A percentile compares a stretch with the other conserved stretches of the same genome.
Evolutionary conservation across 306 rosid genomes (phyloP).

Genomic region (Hippophae gyantsensis): DNA sequence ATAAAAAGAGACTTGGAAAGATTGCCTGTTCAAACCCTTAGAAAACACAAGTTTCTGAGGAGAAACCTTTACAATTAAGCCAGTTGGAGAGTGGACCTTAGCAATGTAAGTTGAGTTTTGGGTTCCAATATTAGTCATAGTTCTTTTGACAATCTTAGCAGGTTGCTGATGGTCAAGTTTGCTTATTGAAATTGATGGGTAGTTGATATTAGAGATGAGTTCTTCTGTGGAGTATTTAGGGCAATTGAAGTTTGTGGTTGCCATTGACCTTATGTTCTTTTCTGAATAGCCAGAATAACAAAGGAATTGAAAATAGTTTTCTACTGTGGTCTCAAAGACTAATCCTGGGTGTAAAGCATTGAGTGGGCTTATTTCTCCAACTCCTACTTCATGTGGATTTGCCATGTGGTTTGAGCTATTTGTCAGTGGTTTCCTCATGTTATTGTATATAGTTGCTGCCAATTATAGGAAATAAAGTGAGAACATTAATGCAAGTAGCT

Average conservation of each 20-base stretch:
- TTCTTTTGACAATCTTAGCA: slow-evolving; percentile 41
- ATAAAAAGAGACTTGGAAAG: slow-evolving; percentile 53
- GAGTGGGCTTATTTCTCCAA: slow-evolving; percentile 71
- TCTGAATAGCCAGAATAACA: slow-evolving; percentile 63
- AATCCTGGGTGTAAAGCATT: slow-evolving; percentile 80
- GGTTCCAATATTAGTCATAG: slow-evolving; percentile 69
- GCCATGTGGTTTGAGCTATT: slow-evolving; percentile 50
- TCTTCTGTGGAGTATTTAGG: slow-evolving; percentile 50
- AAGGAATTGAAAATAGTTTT: slow-evolving; percentile 64
- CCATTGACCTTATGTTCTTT: slow-evolving; percentile 47
- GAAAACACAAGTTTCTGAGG: slow-evolving; percentile 56
- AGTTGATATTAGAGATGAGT: slow-evolving; percentile 66
- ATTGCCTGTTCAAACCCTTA: slow-evolving; percentile 28
- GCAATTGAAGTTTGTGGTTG: slow-evolving; percentile 51
- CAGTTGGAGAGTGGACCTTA: slow-evolving; percentile 48
- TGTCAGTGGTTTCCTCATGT: slow-evolving; percentile 58
- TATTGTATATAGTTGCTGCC: slow-evolving; percentile 59
- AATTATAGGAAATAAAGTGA: slow-evolving; percentile 10
- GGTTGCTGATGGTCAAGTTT: slow-evolving; percentile 35
- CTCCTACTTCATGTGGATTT: slow-evolving; percentile 76
- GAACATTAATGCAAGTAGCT: slow-evolving; percentile 6
- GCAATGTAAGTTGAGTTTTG: slow-evolving; percentile 56
- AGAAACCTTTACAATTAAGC: slow-evolving; percentile 47
- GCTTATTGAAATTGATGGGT: slow-evolving; percentile 76
- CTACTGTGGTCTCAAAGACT: slow-evolving; percentile 46